Percentiles rank a stretch among this genome's conserved stretches.
Evolutionary conservation across 2,329 filamentous ascomycete species (phyloP).

Genomic region (Elsinoe necatrix): DNA sequence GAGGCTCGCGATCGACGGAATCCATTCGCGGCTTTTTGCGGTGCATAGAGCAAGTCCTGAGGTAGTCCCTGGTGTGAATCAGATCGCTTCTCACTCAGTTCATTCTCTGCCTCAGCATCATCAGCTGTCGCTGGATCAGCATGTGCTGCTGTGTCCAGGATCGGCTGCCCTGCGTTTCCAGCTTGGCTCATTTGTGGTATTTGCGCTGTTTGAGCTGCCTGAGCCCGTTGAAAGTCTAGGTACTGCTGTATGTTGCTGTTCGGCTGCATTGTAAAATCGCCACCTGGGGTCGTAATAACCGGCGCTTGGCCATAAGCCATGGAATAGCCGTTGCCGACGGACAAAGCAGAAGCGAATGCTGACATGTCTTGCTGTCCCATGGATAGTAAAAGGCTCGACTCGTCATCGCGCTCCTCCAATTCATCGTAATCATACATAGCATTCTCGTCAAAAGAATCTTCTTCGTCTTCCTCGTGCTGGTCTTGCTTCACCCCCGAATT

Average conservation of each 20-base stretch:
- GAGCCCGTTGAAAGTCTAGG: slow-evolving; percentile 2
- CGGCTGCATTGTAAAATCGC: slow-evolving; percentile 2
- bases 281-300: neutral
- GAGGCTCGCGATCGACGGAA: slow-evolving; percentile 4
- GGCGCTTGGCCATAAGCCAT: neutral
- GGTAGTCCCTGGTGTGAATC: slow-evolving; percentile 18
- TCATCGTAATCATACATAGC: slow-evolving; percentile 40
- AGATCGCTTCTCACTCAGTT: slow-evolving; percentile 7
- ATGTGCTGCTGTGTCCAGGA: neutral
- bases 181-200: neutral
- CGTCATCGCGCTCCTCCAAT: slow-evolving; percentile 30
- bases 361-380: slow-evolving; percentile 11
- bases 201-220: neutral
- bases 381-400: slow-evolving; percentile 21
- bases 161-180: too few species aligned
- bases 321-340: neutral
- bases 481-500: neutral
- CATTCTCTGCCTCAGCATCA: slow-evolving; percentile 11
- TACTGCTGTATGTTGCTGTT: slow-evolving; percentile 14
- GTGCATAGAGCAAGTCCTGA: slow-evolving; percentile 12
- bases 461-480: slow-evolving; percentile 25
- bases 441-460: slow-evolving; percentile 31
- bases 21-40: neutral
- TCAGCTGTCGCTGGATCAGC: neutral
- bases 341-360: neutral